A percentile compares a stretch with the other conserved stretches of the same genome.
These are phyloP conservation scores for Strigomonas culicis DNA, from an alignment of 208 protist species.

Conservation along the genomic window DNA sequence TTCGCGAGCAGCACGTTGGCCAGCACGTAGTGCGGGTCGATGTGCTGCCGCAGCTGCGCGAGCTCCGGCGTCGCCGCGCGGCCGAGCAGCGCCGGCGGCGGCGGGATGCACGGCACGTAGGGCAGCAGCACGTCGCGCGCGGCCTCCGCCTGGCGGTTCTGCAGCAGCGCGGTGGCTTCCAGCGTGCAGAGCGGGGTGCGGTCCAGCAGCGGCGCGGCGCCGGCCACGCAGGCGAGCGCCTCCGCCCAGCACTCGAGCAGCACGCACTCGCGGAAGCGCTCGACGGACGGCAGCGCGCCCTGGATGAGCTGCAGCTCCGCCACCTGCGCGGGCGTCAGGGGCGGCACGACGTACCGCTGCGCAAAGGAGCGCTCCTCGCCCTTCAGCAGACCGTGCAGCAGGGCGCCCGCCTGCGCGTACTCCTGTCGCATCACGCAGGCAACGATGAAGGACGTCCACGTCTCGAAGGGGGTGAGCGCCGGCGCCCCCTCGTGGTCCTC, in stretches of 20 bases:
- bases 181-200: slow-evolving; percentile 57
- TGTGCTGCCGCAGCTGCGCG: slow-evolving; percentile 31
- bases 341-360: too few relatives aligned
- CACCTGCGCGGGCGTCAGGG: too few relatives aligned
- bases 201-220: slow-evolving; percentile 19
- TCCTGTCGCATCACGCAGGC: too few relatives aligned
- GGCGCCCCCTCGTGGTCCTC: too few relatives aligned
- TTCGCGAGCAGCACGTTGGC: slow-evolving; percentile 62
- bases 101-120: slow-evolving; percentile 63
- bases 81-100: slow-evolving; percentile 19
- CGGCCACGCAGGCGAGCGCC: slow-evolving; percentile 14
- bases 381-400: too few relatives aligned
- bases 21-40: slow-evolving; percentile 65
- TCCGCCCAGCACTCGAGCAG: slow-evolving; percentile 34
- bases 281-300: slow-evolving; percentile 10
- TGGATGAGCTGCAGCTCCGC: not conserved
- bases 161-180: slow-evolving; percentile 51
- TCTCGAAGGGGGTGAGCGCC: too few relatives aligned
- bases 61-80: slow-evolving; percentile 25
- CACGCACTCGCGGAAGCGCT: slow-evolving; percentile 36
- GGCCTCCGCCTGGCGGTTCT: slow-evolving; percentile 37
- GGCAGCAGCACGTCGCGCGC: slow-evolving; percentile 54
- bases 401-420: too few relatives aligned
- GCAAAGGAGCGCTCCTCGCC: too few relatives aligned
- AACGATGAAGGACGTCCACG: too few relatives aligned